Percentiles rank a stretch among this genome's conserved stretches.
Evolutionary conservation across 306 rosid genomes (phyloP).

Genomic region (Quercus agrifolia): DNA sequence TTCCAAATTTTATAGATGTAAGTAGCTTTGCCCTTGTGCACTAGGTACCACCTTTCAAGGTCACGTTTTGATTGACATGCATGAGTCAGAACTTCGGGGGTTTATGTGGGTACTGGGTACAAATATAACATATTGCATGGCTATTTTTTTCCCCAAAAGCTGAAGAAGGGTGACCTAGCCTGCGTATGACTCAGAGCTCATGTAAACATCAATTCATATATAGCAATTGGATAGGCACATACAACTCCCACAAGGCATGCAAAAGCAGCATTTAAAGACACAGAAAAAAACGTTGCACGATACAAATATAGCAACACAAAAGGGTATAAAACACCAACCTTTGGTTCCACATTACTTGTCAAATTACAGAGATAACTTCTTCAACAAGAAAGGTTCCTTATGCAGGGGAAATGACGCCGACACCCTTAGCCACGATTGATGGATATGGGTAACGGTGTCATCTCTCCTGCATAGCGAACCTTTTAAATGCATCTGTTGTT

Average conservation of each 20-base stretch:
- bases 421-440: neutral
- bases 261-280: neutral
- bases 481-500: conserved; percentile 12
- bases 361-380: neutral
- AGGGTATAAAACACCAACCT: conserved; percentile 18
- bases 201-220: neutral
- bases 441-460: conserved; percentile 39
- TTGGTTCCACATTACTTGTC: neutral
- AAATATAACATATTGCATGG: neutral
- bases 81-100: neutral
- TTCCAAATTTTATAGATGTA: too few species aligned
- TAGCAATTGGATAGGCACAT: too few species aligned
- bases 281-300: neutral
- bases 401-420: conserved; percentile 36
- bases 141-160: neutral
- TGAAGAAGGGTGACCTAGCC: neutral
- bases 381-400: conserved; percentile 44
- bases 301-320: neutral
- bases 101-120: neutral
- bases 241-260: too few species aligned
- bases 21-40: too few species aligned
- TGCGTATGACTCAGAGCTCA: neutral
- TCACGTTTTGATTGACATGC: neutral
- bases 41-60: neutral
- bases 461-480: conserved; percentile 81